Percentiles rank a stretch among this genome's conserved stretches.
These are phyloP conservation scores for Verruconis gallopava DNA, from an alignment of 2,329 filamentous ascomycete species.

Conservation along the genomic window DNA sequence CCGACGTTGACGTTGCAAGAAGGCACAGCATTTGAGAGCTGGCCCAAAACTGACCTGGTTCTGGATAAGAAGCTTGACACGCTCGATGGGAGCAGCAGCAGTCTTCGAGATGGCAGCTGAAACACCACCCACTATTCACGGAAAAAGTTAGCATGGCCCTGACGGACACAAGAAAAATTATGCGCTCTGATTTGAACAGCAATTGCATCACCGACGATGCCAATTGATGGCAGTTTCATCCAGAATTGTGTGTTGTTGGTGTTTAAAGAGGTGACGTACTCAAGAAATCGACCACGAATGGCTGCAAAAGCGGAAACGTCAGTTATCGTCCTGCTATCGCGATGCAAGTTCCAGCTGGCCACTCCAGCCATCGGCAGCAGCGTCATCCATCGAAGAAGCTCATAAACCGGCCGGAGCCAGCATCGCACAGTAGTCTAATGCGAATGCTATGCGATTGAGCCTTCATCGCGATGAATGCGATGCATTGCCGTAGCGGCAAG, in stretches of 20 bases:
- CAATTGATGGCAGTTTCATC: constrained; percentile 10
- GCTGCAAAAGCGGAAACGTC: constrained; percentile 40
- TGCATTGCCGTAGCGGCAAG: constrained; percentile 3
- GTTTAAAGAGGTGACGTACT: constrained; percentile 53
- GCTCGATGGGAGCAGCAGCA: constrained; percentile 98
- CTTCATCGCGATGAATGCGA: constrained; percentile 5
- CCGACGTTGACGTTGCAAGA: constrained; percentile 16
- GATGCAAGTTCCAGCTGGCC: constrained; percentile 1
- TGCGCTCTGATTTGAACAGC: neutral
- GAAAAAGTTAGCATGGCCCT: neutral
- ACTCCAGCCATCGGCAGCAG: neutral
- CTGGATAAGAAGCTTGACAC: constrained; percentile 99
- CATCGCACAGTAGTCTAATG: neutral
- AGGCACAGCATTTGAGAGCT: constrained; percentile 14
- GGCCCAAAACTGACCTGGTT: constrained; percentile 70
- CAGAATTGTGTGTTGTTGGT: constrained; percentile 14
- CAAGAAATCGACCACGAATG: constrained; percentile 96
- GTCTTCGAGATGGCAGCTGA: constrained; percentile 99
- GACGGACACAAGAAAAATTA: constrained; percentile 16
- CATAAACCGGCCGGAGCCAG: no score
- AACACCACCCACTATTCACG: constrained; percentile 97
- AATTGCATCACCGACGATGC: neutral
- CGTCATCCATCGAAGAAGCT: constrained; percentile 2
- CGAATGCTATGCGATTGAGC: constrained; percentile 2
- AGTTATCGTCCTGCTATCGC: constrained; percentile 11